Evolutionary conservation across 2,329 filamentous ascomycete genomes (phyloP), one percentile per base, ranked within the genome.

Genomic region (Leptosphaerulina australis): DNA sequence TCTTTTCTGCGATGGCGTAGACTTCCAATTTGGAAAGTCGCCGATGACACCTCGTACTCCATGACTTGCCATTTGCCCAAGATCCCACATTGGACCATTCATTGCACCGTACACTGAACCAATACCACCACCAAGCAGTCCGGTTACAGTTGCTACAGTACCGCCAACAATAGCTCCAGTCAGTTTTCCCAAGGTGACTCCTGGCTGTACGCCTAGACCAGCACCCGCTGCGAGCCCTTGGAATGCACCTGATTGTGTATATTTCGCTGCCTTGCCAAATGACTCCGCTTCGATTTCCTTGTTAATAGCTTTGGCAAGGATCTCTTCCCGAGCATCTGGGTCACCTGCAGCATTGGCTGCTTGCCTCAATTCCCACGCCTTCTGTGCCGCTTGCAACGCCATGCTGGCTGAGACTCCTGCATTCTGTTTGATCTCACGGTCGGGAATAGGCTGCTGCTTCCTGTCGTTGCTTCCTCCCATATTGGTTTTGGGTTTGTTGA

Each of bases 271-370:
- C 46, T 75, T 75, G 24, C 72, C 72, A 40, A 75, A 74, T 0
- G 70, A 73, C 39, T 74, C 72, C 2, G 72, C 72, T 56, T 75
- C 71, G 31, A 75, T 73, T 35, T 73, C 69, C 44, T 72, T 73
- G 52, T 74, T 71, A 54, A 75, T 65, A 15, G 72, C 72, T 56
- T 73, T 70, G 2, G 69, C 70, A 7, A 74, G 65, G 12, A 72
- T 70, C 44, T 72, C 64, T 59, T 75, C 68, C 43, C 72, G 66
- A 36, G 68, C 72, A 36, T 73, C 54, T 8, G 72, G 64, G 44
- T 75, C 70, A 18, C 66, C 70, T 2, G 71, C 71, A n/a, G 61
- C 72, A 40, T 70, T 67, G 18, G 72, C 72, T 33, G 72, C 72
- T 60, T 75, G 71, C 33, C 69, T 62, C n/a, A 73, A 43, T 2